Base-by-base conservation (phyloP, 805 yeast genomes). In the Yamadazyma phyllophila region DNA sequence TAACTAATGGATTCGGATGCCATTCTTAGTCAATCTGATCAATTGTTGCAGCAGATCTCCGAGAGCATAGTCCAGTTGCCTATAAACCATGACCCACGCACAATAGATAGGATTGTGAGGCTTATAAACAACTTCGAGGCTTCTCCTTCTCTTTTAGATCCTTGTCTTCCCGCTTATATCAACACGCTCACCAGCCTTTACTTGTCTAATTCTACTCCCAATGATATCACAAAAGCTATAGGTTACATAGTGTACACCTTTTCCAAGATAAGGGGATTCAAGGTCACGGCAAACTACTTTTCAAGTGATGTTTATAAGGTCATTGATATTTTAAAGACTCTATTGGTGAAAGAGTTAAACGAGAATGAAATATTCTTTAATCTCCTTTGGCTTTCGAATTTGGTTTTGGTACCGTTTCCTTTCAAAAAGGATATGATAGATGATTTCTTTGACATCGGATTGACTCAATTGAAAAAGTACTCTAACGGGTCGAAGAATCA, bases 401-500 rank as follows among this genome's bases (percentile, higher is more conserved):
- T 90, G 16, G 75, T 82, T 0, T 65, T 86, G n/a, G 79, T 83
- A 0, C 97, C 98, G 0, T 90, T 91, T 57, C 74, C 78, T 1
- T 65, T 91, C 20, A 63, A 61, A 1, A 50, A 63, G 0, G 61
- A 83, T 12, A 50, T 59, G 2, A 46, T 57, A 0, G 45, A 62
- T 0, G 43, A 59, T 2, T 54, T 83, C 1, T 74, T 69, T 36
- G 47, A 52, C 0, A 49, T 74, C 7, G 72, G 76, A 0, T 40
- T 59, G 3, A 34, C 36, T 1, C 63, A 60, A 43, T 61, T 78
- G 35, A 42, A 52, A 3, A 58, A 55, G 4, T 63, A 61, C 39
- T 47, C 61, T 6, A 63, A 65, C 12, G 74, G 82, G 4, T 86
- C 88, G 4, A 80, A 80, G 46, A 82, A 78, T 37, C 79, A 80